These are phyloP conservation scores for Abrus pulchellus DNA, from an alignment of 306 rosid genomes.

Conservation along the genomic window DNA sequence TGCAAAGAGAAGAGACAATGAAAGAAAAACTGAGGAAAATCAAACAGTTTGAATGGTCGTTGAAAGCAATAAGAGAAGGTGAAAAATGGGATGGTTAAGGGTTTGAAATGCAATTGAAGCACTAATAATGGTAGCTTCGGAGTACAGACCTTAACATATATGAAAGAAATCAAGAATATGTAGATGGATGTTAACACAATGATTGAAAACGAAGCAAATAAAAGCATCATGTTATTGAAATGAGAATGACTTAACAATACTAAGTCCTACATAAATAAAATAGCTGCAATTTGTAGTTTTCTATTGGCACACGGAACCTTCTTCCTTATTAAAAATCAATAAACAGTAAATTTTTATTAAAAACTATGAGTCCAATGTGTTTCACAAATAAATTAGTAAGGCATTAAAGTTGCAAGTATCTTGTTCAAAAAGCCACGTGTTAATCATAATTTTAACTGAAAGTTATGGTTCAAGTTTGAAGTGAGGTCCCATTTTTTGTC, in stretches of 20 bases:
- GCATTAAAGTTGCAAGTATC: constrained; percentile 29
- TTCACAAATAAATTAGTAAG: constrained; percentile 9
- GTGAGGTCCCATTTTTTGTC: constrained; percentile 31
- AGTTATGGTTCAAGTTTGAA: constrained; percentile 13
- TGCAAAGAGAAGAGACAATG: not conserved
- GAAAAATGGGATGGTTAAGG: not conserved
- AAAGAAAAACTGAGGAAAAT: not conserved
- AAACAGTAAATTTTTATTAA: too few relatives aligned
- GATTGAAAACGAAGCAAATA: constrained; percentile 17
- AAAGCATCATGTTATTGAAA: constrained; percentile 13
- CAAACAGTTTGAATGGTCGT: not conserved
- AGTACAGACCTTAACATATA: not conserved
- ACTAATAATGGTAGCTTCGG: not conserved
- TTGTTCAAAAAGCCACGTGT: constrained; percentile 48
- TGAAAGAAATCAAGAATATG: not conserved
- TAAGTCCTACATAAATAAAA: not conserved
- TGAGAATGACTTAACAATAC: constrained; percentile 33
- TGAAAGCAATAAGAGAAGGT: constrained; percentile 1
- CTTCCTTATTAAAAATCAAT: too few relatives aligned
- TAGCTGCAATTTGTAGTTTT: not conserved
- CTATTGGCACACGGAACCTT: not conserved
- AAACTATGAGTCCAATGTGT: not conserved
- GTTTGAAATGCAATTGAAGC: not conserved
- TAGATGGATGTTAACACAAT: constrained; percentile 32
- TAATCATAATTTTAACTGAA: constrained; percentile 47